Conservation (phyloP, 2,329 filamentous ascomycete genomes). For the Alternaria postmessia region DNA sequence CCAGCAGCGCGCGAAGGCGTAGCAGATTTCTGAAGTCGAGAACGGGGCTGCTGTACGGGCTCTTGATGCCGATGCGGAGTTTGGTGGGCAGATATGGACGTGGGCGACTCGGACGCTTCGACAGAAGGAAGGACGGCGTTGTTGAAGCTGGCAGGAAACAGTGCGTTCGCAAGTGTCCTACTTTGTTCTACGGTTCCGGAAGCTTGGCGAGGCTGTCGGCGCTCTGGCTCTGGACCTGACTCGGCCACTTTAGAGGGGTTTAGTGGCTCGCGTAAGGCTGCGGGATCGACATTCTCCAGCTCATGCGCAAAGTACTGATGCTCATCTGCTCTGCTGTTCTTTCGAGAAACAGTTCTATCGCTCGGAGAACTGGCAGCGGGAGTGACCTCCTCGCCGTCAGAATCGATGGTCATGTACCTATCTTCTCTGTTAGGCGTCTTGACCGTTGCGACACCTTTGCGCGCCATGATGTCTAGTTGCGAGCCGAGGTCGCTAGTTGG, state of each 20-base stretch:
- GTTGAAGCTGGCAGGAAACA: constrained; percentile 11
- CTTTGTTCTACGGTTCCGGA: constrained; percentile 20
- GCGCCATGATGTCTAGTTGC: constrained; percentile 25
- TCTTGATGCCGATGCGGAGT: neutral
- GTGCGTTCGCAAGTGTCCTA: constrained; percentile 14
- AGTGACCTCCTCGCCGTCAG: constrained; percentile 15
- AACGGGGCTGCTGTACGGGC: neutral
- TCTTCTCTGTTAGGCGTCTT: constrained; percentile 31
- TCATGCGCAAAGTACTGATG: constrained; percentile 5
- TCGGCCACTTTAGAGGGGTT: constrained; percentile 25
- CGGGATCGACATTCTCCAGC: constrained; percentile 20
- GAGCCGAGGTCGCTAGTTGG: constrained; percentile 30
- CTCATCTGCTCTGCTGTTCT: neutral
- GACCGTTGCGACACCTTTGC: constrained; percentile 34
- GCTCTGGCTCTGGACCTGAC: constrained; percentile 13
- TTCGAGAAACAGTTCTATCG: neutral
- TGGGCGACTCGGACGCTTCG: neutral
- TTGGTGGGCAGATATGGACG: neutral
- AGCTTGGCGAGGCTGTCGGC: constrained; percentile 31
- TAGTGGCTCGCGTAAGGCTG: constrained; percentile 24
- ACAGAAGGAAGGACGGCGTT: neutral
- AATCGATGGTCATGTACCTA: constrained; percentile 23
- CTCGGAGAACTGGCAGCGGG: neutral
- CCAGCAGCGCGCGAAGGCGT: constrained; percentile 2
- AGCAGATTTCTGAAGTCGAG: neutral